Conservation (phyloP, 345 rosid species). For the Zanthoxylum bungeanum region DNA sequence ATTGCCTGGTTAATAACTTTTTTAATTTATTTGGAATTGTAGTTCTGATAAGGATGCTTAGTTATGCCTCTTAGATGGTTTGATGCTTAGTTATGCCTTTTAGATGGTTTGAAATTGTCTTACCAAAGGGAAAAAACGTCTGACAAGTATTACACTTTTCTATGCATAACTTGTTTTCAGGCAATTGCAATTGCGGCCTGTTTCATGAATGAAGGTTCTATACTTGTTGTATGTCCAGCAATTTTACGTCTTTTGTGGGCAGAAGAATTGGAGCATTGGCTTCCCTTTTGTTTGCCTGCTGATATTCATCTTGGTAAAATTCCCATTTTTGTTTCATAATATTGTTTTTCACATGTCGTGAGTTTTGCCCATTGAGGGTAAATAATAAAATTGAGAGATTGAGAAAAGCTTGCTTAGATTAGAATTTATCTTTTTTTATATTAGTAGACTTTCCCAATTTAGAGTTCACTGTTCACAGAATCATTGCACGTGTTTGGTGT, state of each 20-base stretch:
- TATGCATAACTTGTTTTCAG: slow-evolving; percentile 37
- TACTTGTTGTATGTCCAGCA: slow-evolving; percentile 95
- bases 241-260: slow-evolving; percentile 90
- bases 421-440: not conserved
- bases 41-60: not conserved
- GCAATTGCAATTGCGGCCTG: slow-evolving; percentile 94
- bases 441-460: not conserved
- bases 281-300: slow-evolving; percentile 80
- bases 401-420: not conserved
- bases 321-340: slow-evolving; percentile 3
- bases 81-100: not conserved
- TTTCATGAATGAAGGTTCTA: slow-evolving; percentile 69
- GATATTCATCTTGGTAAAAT: slow-evolving; percentile 84
- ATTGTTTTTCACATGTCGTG: not conserved
- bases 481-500: not conserved
- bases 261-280: slow-evolving; percentile 94
- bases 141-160: slow-evolving; percentile 7
- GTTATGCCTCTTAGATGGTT: not conserved
- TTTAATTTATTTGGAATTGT: not conserved
- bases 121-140: not conserved
- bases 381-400: not conserved
- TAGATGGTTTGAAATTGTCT: slow-evolving; percentile 4
- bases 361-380: not conserved
- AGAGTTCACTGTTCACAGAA: not conserved
- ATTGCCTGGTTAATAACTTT: not conserved